These are phyloP conservation scores for Chaetomium sp. DNA, from an alignment of 2,329 filamentous ascomycete species.

Conservation along the genomic window DNA sequence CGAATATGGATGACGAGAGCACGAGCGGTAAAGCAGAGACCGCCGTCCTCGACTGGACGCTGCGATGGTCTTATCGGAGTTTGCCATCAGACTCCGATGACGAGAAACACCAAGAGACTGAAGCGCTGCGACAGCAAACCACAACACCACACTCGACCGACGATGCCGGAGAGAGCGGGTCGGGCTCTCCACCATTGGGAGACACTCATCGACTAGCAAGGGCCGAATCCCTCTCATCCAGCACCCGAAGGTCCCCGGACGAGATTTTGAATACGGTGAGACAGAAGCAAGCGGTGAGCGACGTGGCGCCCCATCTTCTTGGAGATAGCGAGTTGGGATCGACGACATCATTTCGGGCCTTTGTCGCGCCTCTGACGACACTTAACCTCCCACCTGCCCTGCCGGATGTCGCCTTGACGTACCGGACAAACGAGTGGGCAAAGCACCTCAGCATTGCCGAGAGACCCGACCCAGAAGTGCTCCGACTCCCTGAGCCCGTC, in stretches of 20 bases:
- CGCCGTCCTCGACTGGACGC: slow-evolving; percentile 14
- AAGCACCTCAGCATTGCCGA: slow-evolving; percentile 84
- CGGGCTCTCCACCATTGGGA: not conserved
- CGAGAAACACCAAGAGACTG: not conserved
- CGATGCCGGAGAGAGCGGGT: not conserved
- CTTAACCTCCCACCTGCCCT: slow-evolving; percentile 69
- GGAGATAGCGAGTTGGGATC: slow-evolving; percentile 40
- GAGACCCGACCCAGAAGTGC: slow-evolving; percentile 64
- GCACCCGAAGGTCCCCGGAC: not conserved
- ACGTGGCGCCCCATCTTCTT: not conserved
- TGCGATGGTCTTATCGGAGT: slow-evolving; percentile 24
- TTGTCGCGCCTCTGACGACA: slow-evolving; percentile 55
- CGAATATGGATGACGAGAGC: slow-evolving; percentile 59
- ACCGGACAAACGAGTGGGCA: slow-evolving; percentile 94
- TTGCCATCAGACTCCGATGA: not conserved
- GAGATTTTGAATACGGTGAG: not conserved
- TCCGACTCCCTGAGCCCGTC: slow-evolving; percentile 47
- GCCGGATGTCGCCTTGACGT: slow-evolving; percentile 77
- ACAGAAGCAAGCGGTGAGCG: not conserved
- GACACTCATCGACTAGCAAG: not conserved
- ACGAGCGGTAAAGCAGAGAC: slow-evolving; percentile 42
- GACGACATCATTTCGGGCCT: slow-evolving; percentile 46
- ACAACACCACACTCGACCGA: not conserved
- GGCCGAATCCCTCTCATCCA: too few relatives aligned
- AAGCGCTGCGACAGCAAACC: not conserved